phyloP scores from a whole-genome alignment of 108 stramenopile genomes.

The Phaeodactylum tricornutum region DNA sequence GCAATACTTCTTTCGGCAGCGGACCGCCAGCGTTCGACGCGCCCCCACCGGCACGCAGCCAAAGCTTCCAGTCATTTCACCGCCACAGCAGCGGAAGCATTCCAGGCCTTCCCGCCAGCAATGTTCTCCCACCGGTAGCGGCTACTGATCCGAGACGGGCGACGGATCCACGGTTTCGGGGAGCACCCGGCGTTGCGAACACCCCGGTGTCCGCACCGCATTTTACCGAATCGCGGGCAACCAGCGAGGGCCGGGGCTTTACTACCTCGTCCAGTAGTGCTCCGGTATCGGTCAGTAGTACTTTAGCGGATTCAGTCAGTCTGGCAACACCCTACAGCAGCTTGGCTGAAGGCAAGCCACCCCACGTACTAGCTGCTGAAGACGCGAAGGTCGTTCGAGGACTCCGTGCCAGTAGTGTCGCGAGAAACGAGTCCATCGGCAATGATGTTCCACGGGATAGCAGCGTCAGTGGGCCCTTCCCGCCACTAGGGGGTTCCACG shows the following conservation, averaged over 20 bases:
- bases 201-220: background rate
- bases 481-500: too few species aligned
- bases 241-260: background rate
- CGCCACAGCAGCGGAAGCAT: background rate
- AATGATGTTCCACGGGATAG: background rate
- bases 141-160: constrained; percentile 12
- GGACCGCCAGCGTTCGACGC: background rate
- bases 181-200: constrained; percentile 1
- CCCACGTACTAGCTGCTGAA: too few species aligned
- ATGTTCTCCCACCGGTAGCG: background rate
- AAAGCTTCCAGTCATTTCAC: background rate
- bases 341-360: constrained; percentile 13
- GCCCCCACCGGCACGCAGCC: too few species aligned
- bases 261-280: too few species aligned
- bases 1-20: background rate
- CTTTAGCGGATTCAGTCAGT: too few species aligned
- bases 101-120: too few species aligned
- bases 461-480: background rate
- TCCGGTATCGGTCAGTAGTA: too few species aligned
- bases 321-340: too few species aligned
- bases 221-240: background rate
- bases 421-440: background rate
- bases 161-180: constrained; percentile 22
- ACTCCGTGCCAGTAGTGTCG: background rate
- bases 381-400: constrained; percentile 6